Evolutionary conservation across 2,329 filamentous ascomycete species (phyloP), one percentile per base, ranked within the genome.

Genomic region (Sporothrix dimorphospora): DNA sequence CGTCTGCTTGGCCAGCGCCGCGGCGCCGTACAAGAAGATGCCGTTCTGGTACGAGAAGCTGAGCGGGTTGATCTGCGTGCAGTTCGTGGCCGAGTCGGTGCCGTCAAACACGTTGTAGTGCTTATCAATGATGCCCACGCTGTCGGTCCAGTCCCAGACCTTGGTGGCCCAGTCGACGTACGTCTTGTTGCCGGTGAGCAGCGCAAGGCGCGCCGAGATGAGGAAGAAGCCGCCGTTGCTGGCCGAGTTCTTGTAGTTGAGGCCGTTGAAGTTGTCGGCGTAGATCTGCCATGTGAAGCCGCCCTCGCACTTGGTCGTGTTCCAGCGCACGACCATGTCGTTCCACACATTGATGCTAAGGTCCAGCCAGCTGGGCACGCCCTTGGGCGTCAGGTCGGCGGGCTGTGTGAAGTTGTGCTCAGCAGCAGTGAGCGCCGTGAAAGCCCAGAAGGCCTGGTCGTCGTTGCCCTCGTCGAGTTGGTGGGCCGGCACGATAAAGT

Each of bases 221-320:
- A 94, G 91, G 80, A 97, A 94, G 79, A 96, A 89, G n/a, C 90
- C 90, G 55, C 92, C 93, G 79, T 96, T 96, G 74, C 90, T 90
- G 76, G 94, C 88, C 19, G 90, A 87, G 82, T 95, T 95, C 81
- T 94, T 96, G 86, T 97, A 96, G 77, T 89, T 86, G 79, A 94
- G 90, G 16, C 93, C 94, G 74, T 89, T 89, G 63, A 83, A 83
- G 79, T 97, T 95, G 76, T 87, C 88, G 1, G 86, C 82, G 79
- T 91, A 94, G 76, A 97, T 94, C 82, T 97, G 93, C 92, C 92
- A 95, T 72, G 89, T 85, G 63, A 96, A 82, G 4, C 93, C 94
- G 73, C 93, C 93, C 34, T 84, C 85, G 77, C 93, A 97, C 51
- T 83, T 81, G 0, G 84, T 82, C 0, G 82, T 85, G 78, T 94